These are phyloP conservation scores for Colletotrichum gloeosporioides DNA, from an alignment of 2,329 filamentous ascomycete species.

Conservation along the genomic window DNA sequence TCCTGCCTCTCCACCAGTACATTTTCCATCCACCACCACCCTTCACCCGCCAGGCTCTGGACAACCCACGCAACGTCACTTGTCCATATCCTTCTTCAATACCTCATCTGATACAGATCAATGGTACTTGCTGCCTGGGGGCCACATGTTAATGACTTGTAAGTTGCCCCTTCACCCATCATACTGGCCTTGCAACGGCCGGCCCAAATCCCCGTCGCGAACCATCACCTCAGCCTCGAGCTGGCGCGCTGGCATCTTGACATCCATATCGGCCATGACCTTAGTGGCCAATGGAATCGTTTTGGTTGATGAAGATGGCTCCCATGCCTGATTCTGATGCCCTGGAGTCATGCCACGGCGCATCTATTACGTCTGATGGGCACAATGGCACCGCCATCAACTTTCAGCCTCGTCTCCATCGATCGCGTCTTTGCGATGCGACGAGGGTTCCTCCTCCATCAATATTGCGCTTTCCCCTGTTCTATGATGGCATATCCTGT, in stretches of 20 bases:
- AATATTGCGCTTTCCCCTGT: slow-evolving; percentile 48
- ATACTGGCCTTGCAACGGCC: slow-evolving; percentile 34
- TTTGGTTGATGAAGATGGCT: slow-evolving; percentile 40
- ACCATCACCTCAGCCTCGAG: slow-evolving; percentile 39
- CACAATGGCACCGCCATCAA: slow-evolving; percentile 50
- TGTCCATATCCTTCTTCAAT: slow-evolving; percentile 1
- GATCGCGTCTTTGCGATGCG: slow-evolving; percentile 46
- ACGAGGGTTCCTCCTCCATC: slow-evolving; percentile 43
- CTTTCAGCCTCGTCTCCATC: slow-evolving; percentile 56
- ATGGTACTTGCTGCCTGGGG: slow-evolving; percentile 38
- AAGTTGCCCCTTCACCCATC: slow-evolving; percentile 40
- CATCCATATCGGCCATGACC: slow-evolving; percentile 32
- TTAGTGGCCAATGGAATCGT: slow-evolving; percentile 27
- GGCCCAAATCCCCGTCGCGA: slow-evolving; percentile 37
- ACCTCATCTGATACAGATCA: slow-evolving; percentile 6
- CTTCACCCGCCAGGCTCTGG: slow-evolving; percentile 17
- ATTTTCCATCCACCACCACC: slow-evolving; percentile 27
- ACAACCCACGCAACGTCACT: slow-evolving; percentile 21
- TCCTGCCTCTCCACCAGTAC: slow-evolving; percentile 38
- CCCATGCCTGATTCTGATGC: slow-evolving; percentile 37
- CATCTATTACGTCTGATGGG: slow-evolving; percentile 27
- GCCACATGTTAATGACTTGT: slow-evolving; percentile 56
- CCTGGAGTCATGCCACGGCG: slow-evolving; percentile 25
- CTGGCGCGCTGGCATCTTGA: slow-evolving; percentile 37
- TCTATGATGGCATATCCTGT: slow-evolving; percentile 27